These are phyloP conservation scores for Populus alba DNA, from an alignment of 345 rosid genomes.

Conservation along the genomic window DNA sequence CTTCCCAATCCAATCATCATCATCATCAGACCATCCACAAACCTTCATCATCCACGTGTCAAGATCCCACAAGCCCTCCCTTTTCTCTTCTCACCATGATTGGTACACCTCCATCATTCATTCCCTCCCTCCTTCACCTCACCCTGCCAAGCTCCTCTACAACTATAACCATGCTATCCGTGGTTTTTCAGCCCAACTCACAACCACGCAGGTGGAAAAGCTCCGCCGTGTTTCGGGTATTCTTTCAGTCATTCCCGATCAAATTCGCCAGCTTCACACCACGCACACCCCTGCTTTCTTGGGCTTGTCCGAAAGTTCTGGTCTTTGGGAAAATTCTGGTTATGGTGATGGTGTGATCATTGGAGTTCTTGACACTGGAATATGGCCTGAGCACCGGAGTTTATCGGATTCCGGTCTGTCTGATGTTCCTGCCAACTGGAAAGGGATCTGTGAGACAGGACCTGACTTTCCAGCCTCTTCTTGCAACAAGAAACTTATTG, in stretches of 20 bases:
- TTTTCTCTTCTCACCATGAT: constrained; percentile 52
- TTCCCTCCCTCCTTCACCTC: constrained; percentile 58
- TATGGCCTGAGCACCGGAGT: constrained; percentile 79
- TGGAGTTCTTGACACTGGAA: constrained; percentile 83
- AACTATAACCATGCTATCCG: constrained; percentile 52
- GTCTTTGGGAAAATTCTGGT: constrained; percentile 66
- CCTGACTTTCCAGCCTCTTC: constrained; percentile 59
- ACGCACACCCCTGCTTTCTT: constrained; percentile 74
- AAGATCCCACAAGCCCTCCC: constrained; percentile 57
- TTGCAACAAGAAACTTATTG: constrained; percentile 76
- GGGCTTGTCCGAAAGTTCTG: constrained; percentile 52
- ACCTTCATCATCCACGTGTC: constrained; percentile 68
- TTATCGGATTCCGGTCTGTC: constrained; percentile 50
- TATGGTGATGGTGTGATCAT: constrained; percentile 69
- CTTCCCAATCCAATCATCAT: not conserved
- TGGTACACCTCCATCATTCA: constrained; percentile 66
- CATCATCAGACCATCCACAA: constrained; percentile 27
- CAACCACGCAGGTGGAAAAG: constrained; percentile 41
- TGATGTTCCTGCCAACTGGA: constrained; percentile 58
- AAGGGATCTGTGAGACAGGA: constrained; percentile 59
- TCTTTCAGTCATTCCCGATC: constrained; percentile 65
- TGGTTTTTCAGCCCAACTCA: constrained; percentile 82
- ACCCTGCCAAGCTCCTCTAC: constrained; percentile 56
- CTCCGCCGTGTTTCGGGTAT: constrained; percentile 50
- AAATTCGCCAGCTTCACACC: constrained; percentile 70